Evolutionary conservation across 2,329 filamentous ascomycete genomes (phyloP).

Genomic region (Aureobasidium uvarum): DNA sequence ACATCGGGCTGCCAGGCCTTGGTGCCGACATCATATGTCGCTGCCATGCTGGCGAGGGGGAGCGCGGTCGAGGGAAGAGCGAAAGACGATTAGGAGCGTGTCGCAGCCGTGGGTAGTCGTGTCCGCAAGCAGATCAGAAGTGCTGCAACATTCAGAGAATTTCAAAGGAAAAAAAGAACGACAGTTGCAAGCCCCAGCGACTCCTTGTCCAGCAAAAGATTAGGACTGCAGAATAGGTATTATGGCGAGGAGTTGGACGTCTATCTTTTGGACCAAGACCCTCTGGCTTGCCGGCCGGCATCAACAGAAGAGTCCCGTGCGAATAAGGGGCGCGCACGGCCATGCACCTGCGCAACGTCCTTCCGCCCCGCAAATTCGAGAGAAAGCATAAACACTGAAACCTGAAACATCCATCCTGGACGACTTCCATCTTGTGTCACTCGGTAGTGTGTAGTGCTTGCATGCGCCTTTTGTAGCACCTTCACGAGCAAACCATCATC

Average conservation of each 20-base stretch:
- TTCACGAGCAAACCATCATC: background rate
- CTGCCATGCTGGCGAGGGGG: conserved; percentile 63
- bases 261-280: background rate
- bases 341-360: background rate
- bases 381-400: background rate
- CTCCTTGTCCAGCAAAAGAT: conserved; percentile 21
- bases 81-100: background rate
- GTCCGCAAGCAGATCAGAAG: conserved; percentile 22
- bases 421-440: background rate
- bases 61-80: background rate
- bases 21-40: conserved; percentile 93
- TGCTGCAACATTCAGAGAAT: conserved; percentile 10
- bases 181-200: background rate
- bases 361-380: background rate
- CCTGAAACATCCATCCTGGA: background rate
- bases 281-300: background rate
- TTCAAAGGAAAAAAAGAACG: background rate
- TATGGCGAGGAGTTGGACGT: background rate
- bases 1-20: conserved; percentile 97
- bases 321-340: background rate
- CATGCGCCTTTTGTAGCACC: background rate
- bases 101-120: conserved; percentile 9
- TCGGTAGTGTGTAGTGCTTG: too few species aligned
- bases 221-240: conserved; percentile 12
- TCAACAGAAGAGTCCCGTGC: background rate